Evolutionary conservation across 2,329 filamentous ascomycete species (phyloP), one percentile per base, ranked within the genome.

Genomic region (Lomentospora prolificans): DNA sequence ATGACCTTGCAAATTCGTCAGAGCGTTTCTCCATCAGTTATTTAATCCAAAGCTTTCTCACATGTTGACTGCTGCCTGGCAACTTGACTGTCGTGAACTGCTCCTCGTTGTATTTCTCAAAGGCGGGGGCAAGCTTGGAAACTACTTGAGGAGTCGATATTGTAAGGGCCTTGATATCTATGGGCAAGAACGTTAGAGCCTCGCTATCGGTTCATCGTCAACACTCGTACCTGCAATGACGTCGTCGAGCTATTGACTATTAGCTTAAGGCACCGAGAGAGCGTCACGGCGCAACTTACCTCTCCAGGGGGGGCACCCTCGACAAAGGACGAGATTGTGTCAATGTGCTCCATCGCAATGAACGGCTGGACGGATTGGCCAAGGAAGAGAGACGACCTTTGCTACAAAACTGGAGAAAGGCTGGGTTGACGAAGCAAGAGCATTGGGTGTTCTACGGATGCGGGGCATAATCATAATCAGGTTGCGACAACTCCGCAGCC

Each of bases 261-360:
- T 48, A 55, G 53, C 53, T 14, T 27, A 8, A n/a, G 53, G 10
- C 12, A 3, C 24, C 7, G 14, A 41, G 25, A 28, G 19, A 31
- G 41, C 12, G 17, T 12, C 7, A 30, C 10, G 12, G 22, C 19
- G 5, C 17, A 33, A 70, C 74, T 64, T 82, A 96, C 92, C 87
- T 99, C 94, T 77, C 94, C 94, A 22, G 94, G 94, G 51, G 94
- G 94, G 65, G 94, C 90, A 67, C 90, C 89, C 75, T 95, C 86
- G 61, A 99, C 86, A 70, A 97, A 99, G 53, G 90, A 86, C 62
- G 90, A 87, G 61, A 89, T 77, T 56, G 84, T 83, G 59, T 81
- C 77, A 60, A 82, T 63, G 57, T 74, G 51, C 8, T 39, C 36
- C 55, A 57, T 57, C 4, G 39, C 28, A 22, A 25, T 14, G 44